Conservation (phyloP, 768 basidiomycete genomes). For the Amanita molliuscula region DNA sequence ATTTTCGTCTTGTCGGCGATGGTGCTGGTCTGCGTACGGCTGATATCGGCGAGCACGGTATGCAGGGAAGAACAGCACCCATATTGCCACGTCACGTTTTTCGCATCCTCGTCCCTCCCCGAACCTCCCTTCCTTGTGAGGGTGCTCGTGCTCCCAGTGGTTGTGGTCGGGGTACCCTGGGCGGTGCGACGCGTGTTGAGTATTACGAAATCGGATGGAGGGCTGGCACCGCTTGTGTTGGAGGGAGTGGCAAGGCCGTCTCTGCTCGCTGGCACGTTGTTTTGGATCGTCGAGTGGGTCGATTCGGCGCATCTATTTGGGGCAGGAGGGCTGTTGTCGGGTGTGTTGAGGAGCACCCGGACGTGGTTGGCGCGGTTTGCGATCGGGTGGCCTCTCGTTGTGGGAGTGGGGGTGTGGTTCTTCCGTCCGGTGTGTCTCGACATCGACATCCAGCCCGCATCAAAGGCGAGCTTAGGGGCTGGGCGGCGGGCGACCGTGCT, state of each 20-base stretch:
- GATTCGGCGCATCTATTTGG: slow-evolving; percentile 45
- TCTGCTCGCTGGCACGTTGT: slow-evolving; percentile 47
- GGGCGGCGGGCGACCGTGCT: slow-evolving; percentile 39
- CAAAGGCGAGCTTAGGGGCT: background rate
- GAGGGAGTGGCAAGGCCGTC: slow-evolving; percentile 46
- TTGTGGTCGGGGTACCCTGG: slow-evolving; percentile 45
- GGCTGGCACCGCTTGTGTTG: slow-evolving; percentile 56
- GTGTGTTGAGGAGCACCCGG: slow-evolving; percentile 39
- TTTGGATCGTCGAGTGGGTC: slow-evolving; percentile 79
- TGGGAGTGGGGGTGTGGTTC: too few relatives aligned
- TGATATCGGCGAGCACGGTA: slow-evolving; percentile 76
- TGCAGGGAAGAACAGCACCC: slow-evolving; percentile 94
- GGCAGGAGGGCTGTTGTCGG: slow-evolving; percentile 10
- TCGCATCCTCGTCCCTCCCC: slow-evolving; percentile 58
- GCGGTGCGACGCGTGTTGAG: slow-evolving; percentile 44
- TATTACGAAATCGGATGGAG: slow-evolving; percentile 66
- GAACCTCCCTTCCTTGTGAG: slow-evolving; percentile 54
- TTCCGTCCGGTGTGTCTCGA: slow-evolving; percentile 58
- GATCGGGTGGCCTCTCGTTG: slow-evolving; percentile 46
- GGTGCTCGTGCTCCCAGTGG: slow-evolving; percentile 37
- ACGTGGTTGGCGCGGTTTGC: slow-evolving; percentile 54
- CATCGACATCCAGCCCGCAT: slow-evolving; percentile 27
- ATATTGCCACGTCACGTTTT: slow-evolving; percentile 86
- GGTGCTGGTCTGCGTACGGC: slow-evolving; percentile 56
- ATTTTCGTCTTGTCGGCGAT: slow-evolving; percentile 65